These are phyloP conservation scores for Acacia melanoxylon DNA, from an alignment of 306 rosid genomes.

Conservation along the genomic window DNA sequence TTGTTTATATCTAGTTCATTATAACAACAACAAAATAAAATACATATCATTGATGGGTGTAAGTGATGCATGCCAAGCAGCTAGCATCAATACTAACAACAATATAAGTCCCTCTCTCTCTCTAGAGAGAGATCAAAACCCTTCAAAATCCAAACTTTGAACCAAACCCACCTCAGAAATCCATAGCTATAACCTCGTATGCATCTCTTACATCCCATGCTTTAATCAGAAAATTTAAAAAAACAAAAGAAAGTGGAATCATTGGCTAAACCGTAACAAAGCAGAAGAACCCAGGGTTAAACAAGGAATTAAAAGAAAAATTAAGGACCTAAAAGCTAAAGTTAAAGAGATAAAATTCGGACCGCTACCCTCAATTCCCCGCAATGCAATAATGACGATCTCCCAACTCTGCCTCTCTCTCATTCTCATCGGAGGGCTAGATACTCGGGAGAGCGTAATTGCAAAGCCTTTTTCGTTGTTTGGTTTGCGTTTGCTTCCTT, in stretches of 20 bases:
- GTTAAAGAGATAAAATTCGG: constrained; percentile 68
- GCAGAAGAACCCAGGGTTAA: constrained; percentile 26
- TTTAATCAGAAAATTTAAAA: constrained; percentile 26
- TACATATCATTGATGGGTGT: constrained; percentile 71
- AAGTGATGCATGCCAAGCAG: constrained; percentile 96
- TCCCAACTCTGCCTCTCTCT: constrained; percentile 57
- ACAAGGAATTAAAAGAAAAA: constrained; percentile 28
- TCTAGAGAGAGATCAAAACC: constrained; percentile 2
- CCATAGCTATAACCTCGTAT: constrained; percentile 68
- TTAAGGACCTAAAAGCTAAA: constrained; percentile 16
- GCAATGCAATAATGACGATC: constrained; percentile 84
- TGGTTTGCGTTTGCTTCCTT: constrained; percentile 18
- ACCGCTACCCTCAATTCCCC: constrained; percentile 99
- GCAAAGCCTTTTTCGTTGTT: constrained; percentile 51
- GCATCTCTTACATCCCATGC: constrained; percentile 99
- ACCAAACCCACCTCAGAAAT: constrained; percentile 24
- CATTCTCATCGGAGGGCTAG: constrained; percentile 37
- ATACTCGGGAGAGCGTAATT: constrained; percentile 80
- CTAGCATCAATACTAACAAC: constrained; percentile 37
- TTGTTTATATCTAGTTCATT: constrained; percentile 40
- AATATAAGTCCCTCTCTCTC: background rate
- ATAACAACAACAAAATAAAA: constrained; percentile 21
- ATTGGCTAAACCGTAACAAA: constrained; percentile 33
- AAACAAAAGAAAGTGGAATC: background rate
- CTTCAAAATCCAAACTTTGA: constrained; percentile 21